Conservation (phyloP, 73 alveolate genomes). For the Paraurostyla sp. region DNA sequence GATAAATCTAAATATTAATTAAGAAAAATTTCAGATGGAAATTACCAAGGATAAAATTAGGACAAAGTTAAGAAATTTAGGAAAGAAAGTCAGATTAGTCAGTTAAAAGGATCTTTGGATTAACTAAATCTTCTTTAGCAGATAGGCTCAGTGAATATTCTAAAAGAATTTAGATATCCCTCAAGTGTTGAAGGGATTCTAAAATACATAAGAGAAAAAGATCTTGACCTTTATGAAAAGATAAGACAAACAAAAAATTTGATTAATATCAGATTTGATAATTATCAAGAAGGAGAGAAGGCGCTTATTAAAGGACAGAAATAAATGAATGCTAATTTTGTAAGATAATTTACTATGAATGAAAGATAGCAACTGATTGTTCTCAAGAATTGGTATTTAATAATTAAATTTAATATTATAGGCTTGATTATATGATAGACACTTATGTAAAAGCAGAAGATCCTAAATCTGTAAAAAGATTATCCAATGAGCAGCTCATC, state of each 20-base stretch:
- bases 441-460: slow-evolving; percentile 1
- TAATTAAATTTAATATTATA: not conserved
- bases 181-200: not conserved
- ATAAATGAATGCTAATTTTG: not conserved
- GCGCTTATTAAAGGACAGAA: not conserved
- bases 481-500: slow-evolving; percentile 5
- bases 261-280: not conserved
- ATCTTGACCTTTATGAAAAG: slow-evolving; percentile 40
- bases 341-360: slow-evolving; percentile 41
- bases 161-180: slow-evolving; percentile 16
- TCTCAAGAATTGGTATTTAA: slow-evolving; percentile 36
- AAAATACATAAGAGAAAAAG: slow-evolving; percentile 36
- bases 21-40: slow-evolving; percentile 9
- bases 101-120: not conserved
- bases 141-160: slow-evolving; percentile 45
- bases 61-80: not conserved
- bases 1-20: not conserved
- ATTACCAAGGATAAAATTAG: not conserved
- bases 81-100: not conserved
- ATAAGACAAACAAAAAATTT: slow-evolving; percentile 12
- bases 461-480: not conserved
- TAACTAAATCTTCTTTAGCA: slow-evolving; percentile 3
- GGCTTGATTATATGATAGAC: slow-evolving; percentile 57
- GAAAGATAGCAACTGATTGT: slow-evolving; percentile 26
- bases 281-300: not conserved